Percentiles rank a stretch among this genome's conserved stretches.
Conservation (phyloP, 768 basidiomycete species). For the Heimioporus sp. region DNA sequence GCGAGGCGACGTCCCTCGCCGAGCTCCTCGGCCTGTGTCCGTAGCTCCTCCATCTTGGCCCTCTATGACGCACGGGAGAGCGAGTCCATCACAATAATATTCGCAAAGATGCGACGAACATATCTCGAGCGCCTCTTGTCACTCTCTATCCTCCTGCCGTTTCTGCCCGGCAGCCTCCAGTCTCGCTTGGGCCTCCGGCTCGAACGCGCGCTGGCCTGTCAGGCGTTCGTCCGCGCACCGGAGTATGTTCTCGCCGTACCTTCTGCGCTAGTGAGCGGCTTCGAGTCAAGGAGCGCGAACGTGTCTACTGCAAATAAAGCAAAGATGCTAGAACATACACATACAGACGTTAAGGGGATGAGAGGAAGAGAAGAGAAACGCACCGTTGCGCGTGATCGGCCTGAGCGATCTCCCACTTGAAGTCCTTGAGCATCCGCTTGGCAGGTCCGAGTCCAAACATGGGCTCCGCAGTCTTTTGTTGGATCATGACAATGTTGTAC, state of each 20-base stretch:
- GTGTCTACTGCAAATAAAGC: slow-evolving; percentile 76
- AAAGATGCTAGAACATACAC: slow-evolving; percentile 60
- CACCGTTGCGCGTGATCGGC: slow-evolving; percentile 87
- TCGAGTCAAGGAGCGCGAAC: slow-evolving; percentile 62
- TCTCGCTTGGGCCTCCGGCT: slow-evolving; percentile 67
- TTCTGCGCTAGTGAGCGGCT: slow-evolving; percentile 83
- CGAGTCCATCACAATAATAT: not conserved
- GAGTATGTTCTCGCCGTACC: slow-evolving; percentile 87
- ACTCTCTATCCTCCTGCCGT: slow-evolving; percentile 77
- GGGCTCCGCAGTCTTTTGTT: slow-evolving; percentile 94
- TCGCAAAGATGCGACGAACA: slow-evolving; percentile 17
- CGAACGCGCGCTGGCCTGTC: slow-evolving; percentile 64
- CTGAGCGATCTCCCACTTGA: slow-evolving; percentile 74
- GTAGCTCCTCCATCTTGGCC: slow-evolving; percentile 59
- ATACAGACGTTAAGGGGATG: not conserved
- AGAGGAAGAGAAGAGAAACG: slow-evolving; percentile 16
- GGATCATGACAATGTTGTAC: slow-evolving; percentile 98
- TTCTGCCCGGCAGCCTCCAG: slow-evolving; percentile 74
- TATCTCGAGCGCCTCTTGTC: slow-evolving; percentile 65
- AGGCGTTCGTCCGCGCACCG: slow-evolving; percentile 81
- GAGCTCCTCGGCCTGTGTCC: slow-evolving; percentile 71
- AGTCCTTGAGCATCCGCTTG: slow-evolving; percentile 79
- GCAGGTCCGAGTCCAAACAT: slow-evolving; percentile 68
- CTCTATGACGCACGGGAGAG: slow-evolving; percentile 39
- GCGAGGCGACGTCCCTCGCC: slow-evolving; percentile 74